Percentiles rank a stretch among this genome's conserved stretches.
phyloP scores from a whole-genome alignment of 192 early-diverging fungal genomes.

The Coemansia asiatica region DNA sequence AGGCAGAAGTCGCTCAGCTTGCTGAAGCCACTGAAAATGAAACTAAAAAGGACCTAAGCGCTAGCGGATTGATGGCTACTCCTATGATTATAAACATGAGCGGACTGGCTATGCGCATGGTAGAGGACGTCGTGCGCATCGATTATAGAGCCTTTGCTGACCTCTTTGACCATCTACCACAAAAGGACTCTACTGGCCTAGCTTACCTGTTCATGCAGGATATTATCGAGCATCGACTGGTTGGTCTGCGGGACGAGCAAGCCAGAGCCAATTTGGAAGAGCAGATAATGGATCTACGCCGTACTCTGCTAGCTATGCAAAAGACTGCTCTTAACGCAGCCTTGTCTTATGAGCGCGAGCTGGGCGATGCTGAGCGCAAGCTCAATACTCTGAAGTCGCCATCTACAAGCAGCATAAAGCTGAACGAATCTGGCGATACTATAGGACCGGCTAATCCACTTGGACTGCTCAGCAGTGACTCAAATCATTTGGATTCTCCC shows the following conservation, averaged over 20 bases:
- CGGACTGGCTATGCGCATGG: slow-evolving; percentile 56
- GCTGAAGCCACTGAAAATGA: slow-evolving; percentile 21
- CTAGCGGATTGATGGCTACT: slow-evolving; percentile 20
- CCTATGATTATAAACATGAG: slow-evolving; percentile 46
- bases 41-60: slow-evolving; percentile 5
- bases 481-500: not conserved
- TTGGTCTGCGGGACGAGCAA: slow-evolving; percentile 32
- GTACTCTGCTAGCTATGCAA: slow-evolving; percentile 54
- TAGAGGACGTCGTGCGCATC: slow-evolving; percentile 52
- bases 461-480: not conserved
- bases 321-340: slow-evolving; percentile 50
- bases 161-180: slow-evolving; percentile 28
- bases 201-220: slow-evolving; percentile 47
- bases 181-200: slow-evolving; percentile 34
- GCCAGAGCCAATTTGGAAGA: slow-evolving; percentile 32
- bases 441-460: not conserved
- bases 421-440: not conserved
- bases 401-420: not conserved
- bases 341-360: slow-evolving; percentile 48
- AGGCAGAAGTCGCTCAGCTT: slow-evolving; percentile 48
- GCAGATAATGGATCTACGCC: slow-evolving; percentile 45
- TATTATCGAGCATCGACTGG: slow-evolving; percentile 42
- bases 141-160: slow-evolving; percentile 46
- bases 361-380: slow-evolving; percentile 44
- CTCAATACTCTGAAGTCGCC: slow-evolving; percentile 22